Base-by-base conservation (phyloP, 306 rosid species). In the Cicer yamashitae region DNA sequence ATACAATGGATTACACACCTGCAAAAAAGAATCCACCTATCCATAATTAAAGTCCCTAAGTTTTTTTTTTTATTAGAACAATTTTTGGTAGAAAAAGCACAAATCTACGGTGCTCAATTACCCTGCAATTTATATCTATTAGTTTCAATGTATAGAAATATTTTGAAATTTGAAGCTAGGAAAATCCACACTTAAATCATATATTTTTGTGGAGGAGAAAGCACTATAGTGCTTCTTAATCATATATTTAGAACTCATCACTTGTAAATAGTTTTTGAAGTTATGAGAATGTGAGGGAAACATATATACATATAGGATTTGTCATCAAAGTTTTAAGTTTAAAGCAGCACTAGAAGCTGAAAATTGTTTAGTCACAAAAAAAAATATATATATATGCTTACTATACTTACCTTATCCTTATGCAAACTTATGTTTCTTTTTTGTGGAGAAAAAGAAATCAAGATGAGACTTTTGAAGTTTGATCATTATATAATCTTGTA, bases 11-110 rank as follows among this genome's bases (percentile, higher is more conserved):
- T 60, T 94, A 91, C 68, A 84, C 91, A 62, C 97, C 97, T 17
- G 91, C 98, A 0, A 81, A 79, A 59, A 91, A 84, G 87, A 94
- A 94, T 59, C 97, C 97, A 38, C 98, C 98, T 12, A 90, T 94
- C 56, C 98, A 94, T 77, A 94, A 94, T 82, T 91, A 10, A 58
- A 79, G 37, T 40, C 15, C 17, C 18, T 34, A 2, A 3, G 8
- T 38, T 51, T 15, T 45, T 30, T 34, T 30, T 41, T 12, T 51
- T 4, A 44, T 30, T 30, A 57, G 47, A 30, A 12, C 7, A 17
- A 6, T 6, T 76, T 76, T 54, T 37, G 78, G 38, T 38, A 66
- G 73, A 48, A 76, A 74, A 48, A n/a, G 57, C 63, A 75, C 50
- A 57, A 34, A 45, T 38, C 38, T 40, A 5, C 5, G 18, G 63